These are phyloP conservation scores for Tulasnella sp. DNA, from an alignment of 768 basidiomycete genomes.

Conservation along the genomic window DNA sequence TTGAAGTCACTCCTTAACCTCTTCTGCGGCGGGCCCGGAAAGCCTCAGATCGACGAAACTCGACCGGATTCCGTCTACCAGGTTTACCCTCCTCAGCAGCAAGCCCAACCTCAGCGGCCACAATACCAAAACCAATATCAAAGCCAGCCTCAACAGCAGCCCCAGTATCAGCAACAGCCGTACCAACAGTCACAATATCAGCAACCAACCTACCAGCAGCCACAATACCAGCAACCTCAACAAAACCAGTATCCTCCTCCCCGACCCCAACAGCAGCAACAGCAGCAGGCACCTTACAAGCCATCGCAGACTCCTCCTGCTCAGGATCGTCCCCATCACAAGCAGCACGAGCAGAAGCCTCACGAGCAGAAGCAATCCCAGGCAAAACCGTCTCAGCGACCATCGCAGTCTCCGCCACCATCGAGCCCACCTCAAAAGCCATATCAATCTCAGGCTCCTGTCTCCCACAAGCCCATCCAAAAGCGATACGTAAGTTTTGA, in stretches of 20 bases:
- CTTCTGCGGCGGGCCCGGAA: too few species aligned
- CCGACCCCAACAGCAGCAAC: not conserved
- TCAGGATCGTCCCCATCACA: not conserved
- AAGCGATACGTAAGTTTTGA: constrained; percentile 1
- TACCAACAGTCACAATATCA: not conserved
- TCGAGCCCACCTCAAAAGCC: not conserved
- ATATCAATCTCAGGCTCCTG: not conserved
- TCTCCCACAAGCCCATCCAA: not conserved
- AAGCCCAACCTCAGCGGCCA: not conserved
- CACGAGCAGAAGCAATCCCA: not conserved
- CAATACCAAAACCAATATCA: not conserved
- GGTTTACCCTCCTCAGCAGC: not conserved
- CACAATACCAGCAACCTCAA: not conserved
- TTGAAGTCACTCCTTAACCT: too few species aligned
- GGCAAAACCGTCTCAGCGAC: constrained; percentile 28
- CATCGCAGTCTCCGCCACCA: constrained; percentile 22
- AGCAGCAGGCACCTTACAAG: not conserved
- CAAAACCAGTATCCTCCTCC: not conserved
- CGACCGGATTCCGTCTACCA: too few species aligned
- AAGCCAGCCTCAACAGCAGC: not conserved
- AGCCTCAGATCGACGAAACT: too few species aligned
- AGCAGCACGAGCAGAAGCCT: not conserved
- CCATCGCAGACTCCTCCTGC: not conserved
- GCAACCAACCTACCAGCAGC: not conserved
- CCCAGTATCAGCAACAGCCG: not conserved